A percentile compares a stretch with the other conserved stretches of the same genome.
These are phyloP conservation scores for Colletotrichum filicis DNA, from an alignment of 2,329 filamentous ascomycete genomes.

Conservation along the genomic window DNA sequence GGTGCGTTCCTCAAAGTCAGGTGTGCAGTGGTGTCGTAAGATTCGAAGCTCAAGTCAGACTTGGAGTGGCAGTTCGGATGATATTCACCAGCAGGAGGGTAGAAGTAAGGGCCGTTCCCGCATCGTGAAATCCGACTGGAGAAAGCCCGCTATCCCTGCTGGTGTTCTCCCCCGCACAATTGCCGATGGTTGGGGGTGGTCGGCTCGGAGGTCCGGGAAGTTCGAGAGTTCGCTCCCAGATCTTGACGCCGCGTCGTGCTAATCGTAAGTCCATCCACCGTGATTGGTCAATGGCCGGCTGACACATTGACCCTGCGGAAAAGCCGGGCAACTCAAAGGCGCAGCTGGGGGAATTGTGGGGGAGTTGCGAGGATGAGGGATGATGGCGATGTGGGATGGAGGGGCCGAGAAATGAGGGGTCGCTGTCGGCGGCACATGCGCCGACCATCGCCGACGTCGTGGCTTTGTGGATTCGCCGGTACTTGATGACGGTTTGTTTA, in stretches of 20 bases:
- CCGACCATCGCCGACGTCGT: slow-evolving; percentile 14
- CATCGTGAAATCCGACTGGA: slow-evolving; percentile 20
- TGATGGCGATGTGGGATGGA: not conserved
- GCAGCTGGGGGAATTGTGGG: not conserved
- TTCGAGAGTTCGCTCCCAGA: not conserved
- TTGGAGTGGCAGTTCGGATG: slow-evolving; percentile 17
- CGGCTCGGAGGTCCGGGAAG: slow-evolving; percentile 32
- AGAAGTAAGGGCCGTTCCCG: not conserved
- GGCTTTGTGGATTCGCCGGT: not conserved
- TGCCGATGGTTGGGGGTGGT: slow-evolving; percentile 10
- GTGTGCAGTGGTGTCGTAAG: not conserved
- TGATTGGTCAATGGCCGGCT: not conserved
- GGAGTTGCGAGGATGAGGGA: slow-evolving; percentile 2
- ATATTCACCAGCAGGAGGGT: not conserved
- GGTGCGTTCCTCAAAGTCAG: not conserved
- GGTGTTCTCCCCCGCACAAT: slow-evolving; percentile 11
- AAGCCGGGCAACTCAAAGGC: not conserved
- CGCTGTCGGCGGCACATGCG: slow-evolving; percentile 17
- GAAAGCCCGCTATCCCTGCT: not conserved
- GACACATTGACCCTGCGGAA: not conserved
- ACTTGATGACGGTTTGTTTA: slow-evolving; percentile 2
- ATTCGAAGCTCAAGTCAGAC: not conserved
- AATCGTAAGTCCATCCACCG: not conserved
- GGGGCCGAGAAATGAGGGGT: slow-evolving; percentile 26
- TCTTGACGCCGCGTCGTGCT: slow-evolving; percentile 8